These are phyloP conservation scores for Pestalotiopsis sp. DNA, from an alignment of 2,329 filamentous ascomycete genomes.

Conservation along the genomic window DNA sequence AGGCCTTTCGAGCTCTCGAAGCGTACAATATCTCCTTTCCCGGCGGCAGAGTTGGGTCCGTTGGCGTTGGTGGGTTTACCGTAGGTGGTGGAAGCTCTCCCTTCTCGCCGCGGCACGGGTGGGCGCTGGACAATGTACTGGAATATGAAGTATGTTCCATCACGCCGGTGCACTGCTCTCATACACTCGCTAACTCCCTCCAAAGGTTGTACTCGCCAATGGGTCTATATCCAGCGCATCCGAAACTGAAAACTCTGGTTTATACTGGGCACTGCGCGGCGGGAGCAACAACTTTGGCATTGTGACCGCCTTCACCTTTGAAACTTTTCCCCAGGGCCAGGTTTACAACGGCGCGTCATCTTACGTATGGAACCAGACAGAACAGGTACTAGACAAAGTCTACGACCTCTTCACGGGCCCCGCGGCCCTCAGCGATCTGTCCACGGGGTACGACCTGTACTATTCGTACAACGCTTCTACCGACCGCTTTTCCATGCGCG, in stretches of 20 bases:
- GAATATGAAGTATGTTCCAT: background rate
- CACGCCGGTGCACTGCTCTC: background rate
- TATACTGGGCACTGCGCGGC: conserved; percentile 16
- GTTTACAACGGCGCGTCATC: conserved; percentile 9
- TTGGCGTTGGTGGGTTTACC: conserved; percentile 14
- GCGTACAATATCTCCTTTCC: conserved; percentile 16
- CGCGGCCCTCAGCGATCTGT: conserved; percentile 2
- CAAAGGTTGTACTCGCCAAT: conserved; percentile 13
- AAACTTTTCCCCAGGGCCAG: conserved; percentile 6
- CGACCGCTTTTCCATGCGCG: conserved; percentile 6
- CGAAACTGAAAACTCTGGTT: conserved; percentile 9
- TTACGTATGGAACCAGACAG: conserved; percentile 9
- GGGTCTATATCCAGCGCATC: conserved; percentile 9
- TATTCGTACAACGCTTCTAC: conserved; percentile 9
- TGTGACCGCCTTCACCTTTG: conserved; percentile 9
- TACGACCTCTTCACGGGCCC: conserved; percentile 12
- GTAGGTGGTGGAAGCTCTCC: conserved; percentile 18
- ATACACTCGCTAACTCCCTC: background rate
- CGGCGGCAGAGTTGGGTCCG: conserved; percentile 17
- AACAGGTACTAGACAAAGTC: conserved; percentile 12
- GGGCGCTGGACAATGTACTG: conserved; percentile 6
- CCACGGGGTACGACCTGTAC: conserved; percentile 11
- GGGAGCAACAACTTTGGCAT: conserved; percentile 17
- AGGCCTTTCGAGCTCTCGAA: conserved; percentile 19
- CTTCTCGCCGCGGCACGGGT: conserved; percentile 12